phyloP scores from a whole-genome alignment of 2,329 filamentous ascomycete species.

The Neobulgaria alba region DNA sequence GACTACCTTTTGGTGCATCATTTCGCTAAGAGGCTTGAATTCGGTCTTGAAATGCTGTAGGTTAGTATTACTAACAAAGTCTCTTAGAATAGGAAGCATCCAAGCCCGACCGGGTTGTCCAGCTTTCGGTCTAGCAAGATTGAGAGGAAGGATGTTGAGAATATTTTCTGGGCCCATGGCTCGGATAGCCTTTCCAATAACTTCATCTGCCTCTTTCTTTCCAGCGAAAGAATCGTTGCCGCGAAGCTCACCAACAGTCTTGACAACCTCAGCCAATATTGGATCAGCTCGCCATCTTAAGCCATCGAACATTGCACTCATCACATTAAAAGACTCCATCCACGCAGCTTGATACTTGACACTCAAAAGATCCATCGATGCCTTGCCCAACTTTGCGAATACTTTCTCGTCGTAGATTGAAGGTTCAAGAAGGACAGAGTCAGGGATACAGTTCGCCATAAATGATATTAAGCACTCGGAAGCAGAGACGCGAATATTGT shows the following conservation, averaged over 20 bases:
- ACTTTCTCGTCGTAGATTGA: conserved; percentile 90
- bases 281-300: conserved; percentile 79
- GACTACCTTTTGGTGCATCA: conserved; percentile 81
- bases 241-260: conserved; percentile 76
- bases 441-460: conserved; percentile 79
- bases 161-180: conserved; percentile 86
- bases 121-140: conserved; percentile 67
- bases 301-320: conserved; percentile 78
- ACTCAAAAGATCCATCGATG: conserved; percentile 65
- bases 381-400: conserved; percentile 69
- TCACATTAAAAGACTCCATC: conserved; percentile 87
- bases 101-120: conserved; percentile 83
- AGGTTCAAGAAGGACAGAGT: conserved; percentile 74
- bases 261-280: conserved; percentile 66
- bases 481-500: conserved; percentile 89
- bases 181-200: conserved; percentile 78
- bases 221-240: conserved; percentile 81
- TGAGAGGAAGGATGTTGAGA: conserved; percentile 74
- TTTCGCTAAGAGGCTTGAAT: conserved; percentile 81
- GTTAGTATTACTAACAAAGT: conserved; percentile 82
- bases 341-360: conserved; percentile 92
- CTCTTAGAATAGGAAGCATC: conserved; percentile 85
- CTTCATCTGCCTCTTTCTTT: conserved; percentile 89
- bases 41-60: conserved; percentile 77
- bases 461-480: conserved; percentile 94